These are phyloP conservation scores for Metschnikowia bowlesiae DNA, from an alignment of 805 yeast genomes.

Conservation along the genomic window DNA sequence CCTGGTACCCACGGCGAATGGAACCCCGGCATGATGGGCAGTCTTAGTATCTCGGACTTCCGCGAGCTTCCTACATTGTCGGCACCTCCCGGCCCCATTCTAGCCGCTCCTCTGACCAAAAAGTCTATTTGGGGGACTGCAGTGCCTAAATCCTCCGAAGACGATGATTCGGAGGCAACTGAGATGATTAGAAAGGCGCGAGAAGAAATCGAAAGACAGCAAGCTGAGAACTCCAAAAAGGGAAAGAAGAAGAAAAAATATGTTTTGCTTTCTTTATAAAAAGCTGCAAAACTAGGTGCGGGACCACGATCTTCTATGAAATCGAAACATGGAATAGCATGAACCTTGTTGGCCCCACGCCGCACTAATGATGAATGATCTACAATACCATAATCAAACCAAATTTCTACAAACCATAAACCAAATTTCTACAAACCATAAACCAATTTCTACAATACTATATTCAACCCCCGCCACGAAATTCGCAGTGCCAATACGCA, in stretches of 20 bases:
- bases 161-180: constrained; percentile 46
- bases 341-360: no score
- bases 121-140: constrained; percentile 75
- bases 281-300: no score
- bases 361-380: no score
- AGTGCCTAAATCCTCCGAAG: constrained; percentile 38
- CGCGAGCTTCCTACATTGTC: constrained; percentile 34
- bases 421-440: no score
- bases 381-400: no score
- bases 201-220: constrained; percentile 38
- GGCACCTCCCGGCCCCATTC: background rate
- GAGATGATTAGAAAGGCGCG: constrained; percentile 51
- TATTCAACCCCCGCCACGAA: no score
- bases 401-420: no score
- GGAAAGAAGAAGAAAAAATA: constrained; percentile 44
- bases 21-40: constrained; percentile 25
- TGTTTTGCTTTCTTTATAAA: constrained; percentile 27
- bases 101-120: background rate
- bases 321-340: no score
- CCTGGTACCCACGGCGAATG: constrained; percentile 16
- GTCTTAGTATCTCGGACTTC: constrained; percentile 35
- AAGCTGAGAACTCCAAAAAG: constrained; percentile 18
- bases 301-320: no score
- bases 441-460: no score
- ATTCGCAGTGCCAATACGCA: no score